Evolutionary conservation across 1,139 yeast genomes (phyloP), one percentile per base, ranked within the genome.

Genomic region (Hansenula sp.): DNA sequence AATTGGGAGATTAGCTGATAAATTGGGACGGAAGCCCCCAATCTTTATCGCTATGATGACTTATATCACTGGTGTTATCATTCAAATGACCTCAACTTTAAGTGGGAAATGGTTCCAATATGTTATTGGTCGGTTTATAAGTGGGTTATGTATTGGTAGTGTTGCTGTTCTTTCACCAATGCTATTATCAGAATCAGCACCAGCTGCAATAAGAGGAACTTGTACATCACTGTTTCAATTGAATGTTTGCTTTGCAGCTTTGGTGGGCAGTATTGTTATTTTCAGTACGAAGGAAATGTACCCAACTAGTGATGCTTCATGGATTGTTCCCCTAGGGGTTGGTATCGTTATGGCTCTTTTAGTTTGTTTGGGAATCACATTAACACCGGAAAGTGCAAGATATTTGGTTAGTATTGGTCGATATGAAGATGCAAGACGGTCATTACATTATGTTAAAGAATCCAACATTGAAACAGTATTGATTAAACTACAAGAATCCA

Each of bases 171-270:
- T 80, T 41, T 74, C 76, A 40, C 85, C 87, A 37, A 68, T 82
- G 67, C 81, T 81, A 63, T 79, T 81, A 62, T 71, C 84, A 40
- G 90, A 83, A 65, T 73, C 81, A 49, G 75, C 89, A 19, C 89
- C 89, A 46, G 79, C 74, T 57, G 70, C 71, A 41, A 67, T 81
- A 47, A 76, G 90, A 67, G 90, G 90, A 57, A 72, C 85, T 16
- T 65, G 62, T 66, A 86, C 82, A 40, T 73, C 79, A 38, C 74
- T 84, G 51, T 81, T 78, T 71, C 86, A 82, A 63, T 70, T 79
- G 55, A 70, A 71, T 63, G 75, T 81, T 58, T 79, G 86, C 18
- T 61, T 79, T 42, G 90, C 90, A 54, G 72, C 83, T 48, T 68
- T 82, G 55, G 55, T 81, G 48, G 88, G 88, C 30, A 78, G 82